Evolutionary conservation across 1,139 yeast species (phyloP), one percentile per base, ranked within the genome.

Genomic region (Kodamaea alishanica): DNA sequence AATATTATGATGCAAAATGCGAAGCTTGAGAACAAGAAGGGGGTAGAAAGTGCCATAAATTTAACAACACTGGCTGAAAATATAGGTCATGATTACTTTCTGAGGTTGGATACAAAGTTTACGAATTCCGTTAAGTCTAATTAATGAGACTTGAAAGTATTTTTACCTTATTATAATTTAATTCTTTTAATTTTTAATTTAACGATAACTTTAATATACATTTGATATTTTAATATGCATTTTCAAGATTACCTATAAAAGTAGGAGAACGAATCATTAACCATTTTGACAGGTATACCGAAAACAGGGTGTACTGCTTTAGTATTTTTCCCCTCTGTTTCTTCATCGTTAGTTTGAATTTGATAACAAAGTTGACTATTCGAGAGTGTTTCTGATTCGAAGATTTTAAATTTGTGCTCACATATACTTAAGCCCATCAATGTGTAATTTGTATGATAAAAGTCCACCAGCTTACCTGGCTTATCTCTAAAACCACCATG

Each of bases 381-480:
- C 4, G 20, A 15, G 20, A 29, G 55, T 56, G 3, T 24, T 27
- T 12, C 28, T 7, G 10, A 25, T 33, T 15, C 32, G 32, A 30
- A 10, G 4, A 15, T 15, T 15, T 15, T 15, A 4, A 15, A 15
- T 15, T 15, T 15, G 4, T 15, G 20, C 49, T 87, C 92, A 5
- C 84, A 72, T 30, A 79, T 69, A 32, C 95, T 77, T 28, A 92
- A 64, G 0, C 98, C 98, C 39, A 84, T 66, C 2, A 90, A 63
- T 0, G 83, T 79, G 56, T 92, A 94, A 57, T 90, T 89, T 2
- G 97, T 83, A 56, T 92, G 99, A 58, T 92, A 94, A 38, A 83
- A 84, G 57, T 92, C 99, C 0, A 94, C 80, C 8, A 63, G 54
- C 46, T 77, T 79, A 1, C 88, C 89, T 0, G 98, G 98, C 56